Evolutionary conservation across 441 rosid species (phyloP).

Genomic region (Eutrema salsugineum): DNA sequence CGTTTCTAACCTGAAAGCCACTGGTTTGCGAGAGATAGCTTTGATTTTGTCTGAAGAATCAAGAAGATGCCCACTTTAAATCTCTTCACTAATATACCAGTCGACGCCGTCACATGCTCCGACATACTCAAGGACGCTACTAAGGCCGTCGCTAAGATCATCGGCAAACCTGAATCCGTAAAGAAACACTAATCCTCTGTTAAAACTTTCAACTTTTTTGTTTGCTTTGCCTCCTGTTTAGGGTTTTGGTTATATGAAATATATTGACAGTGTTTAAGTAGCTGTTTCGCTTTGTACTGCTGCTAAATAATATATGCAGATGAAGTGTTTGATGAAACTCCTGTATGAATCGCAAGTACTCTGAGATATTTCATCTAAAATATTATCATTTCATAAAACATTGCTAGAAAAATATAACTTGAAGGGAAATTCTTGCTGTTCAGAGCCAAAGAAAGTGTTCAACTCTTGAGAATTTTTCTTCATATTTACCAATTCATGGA

Average conservation of each 20-base stretch:
- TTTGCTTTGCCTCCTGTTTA: background rate
- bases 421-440: too few species aligned
- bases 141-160: conserved; percentile 75
- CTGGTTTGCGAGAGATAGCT: background rate
- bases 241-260: background rate
- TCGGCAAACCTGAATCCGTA: conserved; percentile 96
- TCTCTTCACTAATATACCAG: conserved; percentile 76
- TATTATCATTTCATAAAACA: too few species aligned
- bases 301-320: background rate
- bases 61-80: conserved; percentile 77
- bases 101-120: conserved; percentile 75
- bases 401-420: too few species aligned
- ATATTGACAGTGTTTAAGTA: background rate
- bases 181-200: background rate
- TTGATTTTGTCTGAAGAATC: background rate
- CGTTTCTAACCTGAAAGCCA: conserved; percentile 17
- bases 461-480: background rate
- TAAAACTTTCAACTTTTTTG: background rate
- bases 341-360: conserved; percentile 5
- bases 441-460: too few species aligned
- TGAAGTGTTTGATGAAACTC: conserved; percentile 45
- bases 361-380: background rate
- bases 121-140: conserved; percentile 95
- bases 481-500: too few species aligned
- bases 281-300: background rate